These are phyloP conservation scores for Cryptococcus sp. DNA, from an alignment of 1,284 basidiomycete genomes.

Conservation along the genomic window DNA sequence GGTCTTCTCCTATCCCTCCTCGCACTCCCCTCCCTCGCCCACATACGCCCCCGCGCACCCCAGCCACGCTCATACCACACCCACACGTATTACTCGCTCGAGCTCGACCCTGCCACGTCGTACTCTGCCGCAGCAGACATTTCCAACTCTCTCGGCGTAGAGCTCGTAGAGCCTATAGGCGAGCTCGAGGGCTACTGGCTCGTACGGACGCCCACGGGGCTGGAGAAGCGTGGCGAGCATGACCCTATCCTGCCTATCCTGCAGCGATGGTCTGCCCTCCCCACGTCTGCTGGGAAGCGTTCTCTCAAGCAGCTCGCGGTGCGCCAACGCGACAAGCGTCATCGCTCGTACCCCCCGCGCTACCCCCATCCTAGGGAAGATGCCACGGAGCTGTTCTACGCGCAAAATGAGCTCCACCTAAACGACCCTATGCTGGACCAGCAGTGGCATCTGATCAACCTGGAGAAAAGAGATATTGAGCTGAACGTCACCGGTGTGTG, in stretches of 20 bases:
- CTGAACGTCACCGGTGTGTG: slow-evolving; percentile 56
- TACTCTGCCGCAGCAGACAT: slow-evolving; percentile 52
- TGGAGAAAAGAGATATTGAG: slow-evolving; percentile 50
- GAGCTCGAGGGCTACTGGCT: slow-evolving; percentile 82
- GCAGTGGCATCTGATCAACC: slow-evolving; percentile 78
- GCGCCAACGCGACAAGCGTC: slow-evolving; percentile 27
- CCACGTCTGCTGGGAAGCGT: slow-evolving; percentile 7
- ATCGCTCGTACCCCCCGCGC: slow-evolving; percentile 1
- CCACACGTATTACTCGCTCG: slow-evolving; percentile 66
- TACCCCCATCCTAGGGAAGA: slow-evolving; percentile 51
- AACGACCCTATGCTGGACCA: slow-evolving; percentile 79
- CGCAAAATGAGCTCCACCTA: slow-evolving; percentile 59
- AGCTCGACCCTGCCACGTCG: slow-evolving; percentile 55
- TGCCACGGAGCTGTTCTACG: slow-evolving; percentile 53
- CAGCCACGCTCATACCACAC: slow-evolving; percentile 59
- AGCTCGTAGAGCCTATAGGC: slow-evolving; percentile 83
- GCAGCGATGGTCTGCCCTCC: slow-evolving; percentile 21
- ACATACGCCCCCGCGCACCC: slow-evolving; percentile 18
- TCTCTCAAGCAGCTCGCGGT: slow-evolving; percentile 22
- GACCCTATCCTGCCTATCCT: slow-evolving; percentile 28
- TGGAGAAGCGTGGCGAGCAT: slow-evolving; percentile 8
- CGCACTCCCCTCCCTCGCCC: slow-evolving; percentile 5
- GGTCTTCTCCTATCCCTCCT: slow-evolving; percentile 20
- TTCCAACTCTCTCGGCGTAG: slow-evolving; percentile 65
- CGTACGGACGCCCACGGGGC: slow-evolving; percentile 56